Evolutionary conservation across 2,329 filamentous ascomycete species (phyloP).

Genomic region (Myriosclerotinia scirpicola): DNA sequence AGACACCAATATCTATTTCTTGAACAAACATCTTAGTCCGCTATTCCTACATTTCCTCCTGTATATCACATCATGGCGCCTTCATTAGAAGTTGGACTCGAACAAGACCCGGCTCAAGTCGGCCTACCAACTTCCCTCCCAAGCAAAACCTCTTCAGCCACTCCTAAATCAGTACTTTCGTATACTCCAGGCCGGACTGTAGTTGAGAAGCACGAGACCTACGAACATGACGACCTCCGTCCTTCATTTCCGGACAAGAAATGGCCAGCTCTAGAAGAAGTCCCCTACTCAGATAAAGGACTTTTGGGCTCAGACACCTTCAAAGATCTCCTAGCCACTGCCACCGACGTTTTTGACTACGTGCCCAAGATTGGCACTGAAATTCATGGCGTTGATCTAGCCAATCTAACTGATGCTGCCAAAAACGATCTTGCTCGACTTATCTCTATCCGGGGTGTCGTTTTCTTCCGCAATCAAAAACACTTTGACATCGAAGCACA

Average conservation of each 20-base stretch:
- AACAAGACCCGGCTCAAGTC: slow-evolving; percentile 16
- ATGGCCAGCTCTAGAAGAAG: slow-evolving; percentile 51
- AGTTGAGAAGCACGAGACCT: slow-evolving; percentile 48
- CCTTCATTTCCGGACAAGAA: slow-evolving; percentile 54
- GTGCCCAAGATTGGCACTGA: slow-evolving; percentile 45
- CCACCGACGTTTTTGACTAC: slow-evolving; percentile 57
- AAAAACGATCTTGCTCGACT: slow-evolving; percentile 53
- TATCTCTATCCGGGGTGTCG: slow-evolving; percentile 55
- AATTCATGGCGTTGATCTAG: slow-evolving; percentile 46
- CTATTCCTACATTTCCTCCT: neutral
- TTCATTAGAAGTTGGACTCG: slow-evolving; percentile 27
- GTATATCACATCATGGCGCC: slow-evolving; percentile 27
- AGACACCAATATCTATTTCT: neutral
- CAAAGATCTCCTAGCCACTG: slow-evolving; percentile 51
- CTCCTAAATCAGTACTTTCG: slow-evolving; percentile 20
- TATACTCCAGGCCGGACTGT: slow-evolving; percentile 48
- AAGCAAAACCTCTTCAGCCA: slow-evolving; percentile 15
- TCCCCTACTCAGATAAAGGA: slow-evolving; percentile 54
- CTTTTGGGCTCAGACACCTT: slow-evolving; percentile 54
- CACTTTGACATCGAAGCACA: slow-evolving; percentile 55
- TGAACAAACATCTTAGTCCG: neutral
- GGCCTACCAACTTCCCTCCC: slow-evolving; percentile 7
- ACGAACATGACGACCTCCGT: slow-evolving; percentile 53
- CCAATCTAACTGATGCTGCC: slow-evolving; percentile 46
- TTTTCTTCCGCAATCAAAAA: slow-evolving; percentile 57